These are phyloP conservation scores for Glycyrrhiza uralensis DNA, from an alignment of 306 rosid species.

Conservation along the genomic window DNA sequence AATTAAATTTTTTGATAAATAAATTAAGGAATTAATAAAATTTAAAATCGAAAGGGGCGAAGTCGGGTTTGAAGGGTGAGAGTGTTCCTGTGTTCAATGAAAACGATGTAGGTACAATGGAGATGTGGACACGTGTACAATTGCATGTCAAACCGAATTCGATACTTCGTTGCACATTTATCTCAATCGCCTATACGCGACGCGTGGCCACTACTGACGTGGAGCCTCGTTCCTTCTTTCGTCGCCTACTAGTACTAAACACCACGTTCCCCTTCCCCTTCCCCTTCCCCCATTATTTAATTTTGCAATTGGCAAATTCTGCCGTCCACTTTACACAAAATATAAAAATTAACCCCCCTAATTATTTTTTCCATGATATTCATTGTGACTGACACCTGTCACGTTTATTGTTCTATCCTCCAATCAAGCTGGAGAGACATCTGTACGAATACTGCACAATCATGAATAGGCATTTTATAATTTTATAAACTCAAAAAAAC, in stretches of 20 bases:
- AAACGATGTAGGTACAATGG: constrained; percentile 5
- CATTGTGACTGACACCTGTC: background rate
- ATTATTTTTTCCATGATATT: background rate
- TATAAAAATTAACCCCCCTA: background rate
- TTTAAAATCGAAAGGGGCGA: background rate
- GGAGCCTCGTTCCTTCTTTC: too few relatives aligned
- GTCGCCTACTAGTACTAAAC: background rate
- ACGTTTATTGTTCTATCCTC: background rate
- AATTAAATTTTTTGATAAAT: too few relatives aligned
- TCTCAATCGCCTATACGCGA: constrained; percentile 23
- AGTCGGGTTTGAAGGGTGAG: background rate
- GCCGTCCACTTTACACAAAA: constrained; percentile 1
- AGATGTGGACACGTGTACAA: constrained; percentile 35
- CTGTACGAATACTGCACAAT: background rate
- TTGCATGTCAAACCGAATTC: constrained; percentile 28
- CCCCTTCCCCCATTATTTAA: background rate
- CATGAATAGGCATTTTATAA: background rate
- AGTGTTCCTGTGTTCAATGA: constrained; percentile 11
- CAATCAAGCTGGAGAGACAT: constrained; percentile 1
- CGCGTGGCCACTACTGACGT: constrained; percentile 31
- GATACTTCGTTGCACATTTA: constrained; percentile 26
- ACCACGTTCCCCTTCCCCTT: constrained; percentile 16
- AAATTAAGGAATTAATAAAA: too few relatives aligned
- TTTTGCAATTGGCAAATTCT: background rate
- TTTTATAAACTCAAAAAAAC: background rate